A percentile compares a stretch with the other conserved stretches of the same genome.
These are phyloP conservation scores for Zasmidium angulare DNA, from an alignment of 2,329 filamentous ascomycete species.

Conservation along the genomic window DNA sequence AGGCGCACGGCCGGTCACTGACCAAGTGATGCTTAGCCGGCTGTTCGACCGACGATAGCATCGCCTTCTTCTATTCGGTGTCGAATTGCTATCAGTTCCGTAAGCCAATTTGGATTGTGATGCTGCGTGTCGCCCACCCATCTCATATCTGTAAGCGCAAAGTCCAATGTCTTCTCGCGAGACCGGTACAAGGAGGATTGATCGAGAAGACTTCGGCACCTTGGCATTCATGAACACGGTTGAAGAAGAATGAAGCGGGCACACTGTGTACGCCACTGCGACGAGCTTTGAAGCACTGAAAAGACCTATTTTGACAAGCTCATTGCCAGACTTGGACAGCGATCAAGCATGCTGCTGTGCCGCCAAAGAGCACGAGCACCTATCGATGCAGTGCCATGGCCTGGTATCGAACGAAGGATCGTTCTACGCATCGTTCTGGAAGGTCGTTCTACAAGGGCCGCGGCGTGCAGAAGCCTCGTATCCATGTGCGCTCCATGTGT, in stretches of 20 bases:
- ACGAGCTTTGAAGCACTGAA: background rate
- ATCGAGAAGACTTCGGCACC: background rate
- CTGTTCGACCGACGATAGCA: background rate
- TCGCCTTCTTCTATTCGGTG: background rate
- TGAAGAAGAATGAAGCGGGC: background rate
- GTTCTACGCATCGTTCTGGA: background rate
- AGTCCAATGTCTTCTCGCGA: background rate
- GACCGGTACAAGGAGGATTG: background rate
- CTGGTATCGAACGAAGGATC: background rate
- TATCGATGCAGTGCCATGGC: background rate
- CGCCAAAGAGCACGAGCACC: background rate
- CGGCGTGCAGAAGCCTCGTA: background rate
- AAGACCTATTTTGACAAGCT: background rate
- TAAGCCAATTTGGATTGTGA: background rate
- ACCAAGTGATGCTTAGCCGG: background rate
- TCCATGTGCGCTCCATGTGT: background rate
- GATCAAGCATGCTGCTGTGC: background rate
- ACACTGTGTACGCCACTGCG: background rate
- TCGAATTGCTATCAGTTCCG: background rate
- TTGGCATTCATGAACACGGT: background rate
- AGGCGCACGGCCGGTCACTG: background rate
- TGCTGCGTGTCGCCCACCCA: too few species aligned
- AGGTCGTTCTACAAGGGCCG: background rate
- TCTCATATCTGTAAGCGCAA: background rate
- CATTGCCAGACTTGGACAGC: background rate